Percentiles rank a stretch among this genome's conserved stretches.
Conservation (phyloP, 306 rosid genomes). For the Elaeagnus macrophylla region DNA sequence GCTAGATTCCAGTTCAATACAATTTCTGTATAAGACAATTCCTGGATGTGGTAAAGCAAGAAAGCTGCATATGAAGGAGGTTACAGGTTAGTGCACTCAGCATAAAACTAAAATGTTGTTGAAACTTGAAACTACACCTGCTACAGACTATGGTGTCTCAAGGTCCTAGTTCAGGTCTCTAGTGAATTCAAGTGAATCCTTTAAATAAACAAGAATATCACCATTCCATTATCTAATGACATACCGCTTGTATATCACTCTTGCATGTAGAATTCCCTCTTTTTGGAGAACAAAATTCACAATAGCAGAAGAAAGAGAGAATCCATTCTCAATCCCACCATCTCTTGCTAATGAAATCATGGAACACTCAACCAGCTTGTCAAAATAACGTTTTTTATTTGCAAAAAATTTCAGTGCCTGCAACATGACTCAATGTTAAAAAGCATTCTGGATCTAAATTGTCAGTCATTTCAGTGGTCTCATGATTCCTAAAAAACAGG, state of each 20-base stretch:
- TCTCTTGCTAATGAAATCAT: conserved; percentile 38
- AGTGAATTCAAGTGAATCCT: conserved; percentile 3
- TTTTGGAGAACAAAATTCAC: conserved; percentile 60
- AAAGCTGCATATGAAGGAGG: conserved; percentile 49
- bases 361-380: conserved; percentile 66
- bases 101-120: conserved; percentile 7
- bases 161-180: neutral
- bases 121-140: neutral
- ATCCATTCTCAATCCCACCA: conserved; percentile 75
- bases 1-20: conserved; percentile 74
- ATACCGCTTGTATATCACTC: conserved; percentile 71
- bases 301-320: conserved; percentile 65
- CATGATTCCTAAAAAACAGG: neutral
- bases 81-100: conserved; percentile 1
- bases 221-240: conserved; percentile 9
- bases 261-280: conserved; percentile 63
- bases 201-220: neutral
- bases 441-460: neutral
- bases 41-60: conserved; percentile 77
- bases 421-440: conserved; percentile 7
- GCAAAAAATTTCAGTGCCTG: conserved; percentile 75
- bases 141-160: neutral
- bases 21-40: conserved; percentile 48
- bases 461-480: neutral
- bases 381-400: conserved; percentile 46